Conservation (phyloP, 148 eudicot species). For the Heliosperma pusillum region DNA sequence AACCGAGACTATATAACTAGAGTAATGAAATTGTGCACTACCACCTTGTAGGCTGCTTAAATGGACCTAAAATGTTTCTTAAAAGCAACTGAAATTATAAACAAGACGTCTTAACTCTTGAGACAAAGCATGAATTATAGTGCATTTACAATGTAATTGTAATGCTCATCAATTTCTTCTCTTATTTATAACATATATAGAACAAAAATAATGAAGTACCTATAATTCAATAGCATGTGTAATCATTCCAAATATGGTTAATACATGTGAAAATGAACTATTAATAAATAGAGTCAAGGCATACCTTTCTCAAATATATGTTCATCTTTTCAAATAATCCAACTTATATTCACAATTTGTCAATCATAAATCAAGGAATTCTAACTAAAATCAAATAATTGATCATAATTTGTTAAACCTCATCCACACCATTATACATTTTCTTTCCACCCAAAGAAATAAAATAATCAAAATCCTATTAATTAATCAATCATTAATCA, state of each 20-base stretch:
- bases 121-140: neutral
- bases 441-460: conserved; percentile 10
- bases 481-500: neutral
- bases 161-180: neutral
- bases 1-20: too few relatives aligned
- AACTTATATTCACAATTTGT: conserved; percentile 1
- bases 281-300: neutral
- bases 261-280: conserved; percentile 17
- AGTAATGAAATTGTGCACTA: too few relatives aligned
- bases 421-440: conserved; percentile 12
- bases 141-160: neutral
- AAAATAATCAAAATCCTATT: conserved; percentile 9
- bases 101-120: too few relatives aligned
- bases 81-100: too few relatives aligned
- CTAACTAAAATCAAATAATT: conserved; percentile 15
- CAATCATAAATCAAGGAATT: conserved; percentile 14
- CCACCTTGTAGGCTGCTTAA: too few relatives aligned
- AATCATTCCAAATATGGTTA: conserved; percentile 13
- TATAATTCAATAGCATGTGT: conserved; percentile 22
- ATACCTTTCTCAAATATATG: conserved; percentile 14
- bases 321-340: conserved; percentile 16
- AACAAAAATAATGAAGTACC: neutral
- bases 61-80: too few relatives aligned
- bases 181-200: neutral
- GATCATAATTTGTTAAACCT: conserved; percentile 8